Conservation (phyloP, 129 eudicot species). For the Artemisia argyi region DNA sequence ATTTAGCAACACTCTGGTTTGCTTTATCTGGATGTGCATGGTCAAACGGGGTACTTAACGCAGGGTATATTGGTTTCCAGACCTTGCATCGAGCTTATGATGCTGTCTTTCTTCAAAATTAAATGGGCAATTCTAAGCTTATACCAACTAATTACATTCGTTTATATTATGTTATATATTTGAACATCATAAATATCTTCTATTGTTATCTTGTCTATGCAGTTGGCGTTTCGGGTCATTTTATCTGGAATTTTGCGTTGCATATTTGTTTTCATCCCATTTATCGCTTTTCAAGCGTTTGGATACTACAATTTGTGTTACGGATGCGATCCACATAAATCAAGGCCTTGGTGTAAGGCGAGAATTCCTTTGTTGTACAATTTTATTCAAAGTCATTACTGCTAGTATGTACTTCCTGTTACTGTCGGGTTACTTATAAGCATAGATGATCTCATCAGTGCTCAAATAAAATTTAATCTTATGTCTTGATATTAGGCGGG, state of each 20-base stretch:
- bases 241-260: too few relatives aligned
- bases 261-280: too few relatives aligned
- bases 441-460: not conserved
- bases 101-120: too few relatives aligned
- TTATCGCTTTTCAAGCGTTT: too few relatives aligned
- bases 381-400: slow-evolving; percentile 85
- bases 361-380: slow-evolving; percentile 76
- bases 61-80: slow-evolving; percentile 79
- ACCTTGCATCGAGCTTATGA: slow-evolving; percentile 42
- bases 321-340: slow-evolving; percentile 41
- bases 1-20: too few relatives aligned
- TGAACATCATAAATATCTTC: not conserved
- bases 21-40: too few relatives aligned
- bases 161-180: slow-evolving; percentile 3
- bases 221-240: slow-evolving; percentile 62
- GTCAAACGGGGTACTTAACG: slow-evolving; percentile 87
- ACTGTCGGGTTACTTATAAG: not conserved
- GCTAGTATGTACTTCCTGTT: slow-evolving; percentile 55
- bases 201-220: slow-evolving; percentile 22
- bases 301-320: slow-evolving; percentile 66
- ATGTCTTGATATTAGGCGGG: slow-evolving; percentile 60
- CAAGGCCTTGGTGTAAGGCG: slow-evolving; percentile 89
- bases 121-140: slow-evolving; percentile 52
- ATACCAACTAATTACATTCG: not conserved
- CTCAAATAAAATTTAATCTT: not conserved